A percentile compares a stretch with the other conserved stretches of the same genome.
Evolutionary conservation across 1,284 basidiomycete genomes (phyloP).

Genomic region (Moesziomyces sp.): DNA sequence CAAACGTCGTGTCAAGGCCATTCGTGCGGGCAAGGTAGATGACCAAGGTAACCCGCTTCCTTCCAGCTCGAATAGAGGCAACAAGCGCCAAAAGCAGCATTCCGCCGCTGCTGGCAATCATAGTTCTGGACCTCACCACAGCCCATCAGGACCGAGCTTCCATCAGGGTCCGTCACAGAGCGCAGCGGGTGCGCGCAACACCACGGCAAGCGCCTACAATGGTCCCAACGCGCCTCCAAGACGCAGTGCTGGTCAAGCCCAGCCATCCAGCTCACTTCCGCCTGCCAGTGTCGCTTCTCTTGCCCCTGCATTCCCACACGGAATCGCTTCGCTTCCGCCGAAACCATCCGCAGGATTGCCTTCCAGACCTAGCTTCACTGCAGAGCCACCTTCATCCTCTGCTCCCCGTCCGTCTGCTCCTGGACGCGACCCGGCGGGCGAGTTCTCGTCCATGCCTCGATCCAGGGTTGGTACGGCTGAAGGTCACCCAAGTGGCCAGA

Average conservation of each 20-base stretch:
- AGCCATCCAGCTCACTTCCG: slow-evolving; percentile 10
- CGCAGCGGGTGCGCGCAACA: not conserved
- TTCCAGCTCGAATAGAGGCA: slow-evolving; percentile 5
- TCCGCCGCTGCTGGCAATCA: slow-evolving; percentile 3
- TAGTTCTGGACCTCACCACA: not conserved
- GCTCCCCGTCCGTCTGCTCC: not conserved
- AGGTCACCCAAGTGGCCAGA: not conserved
- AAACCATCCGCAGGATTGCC: slow-evolving; percentile 32
- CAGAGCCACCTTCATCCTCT: slow-evolving; percentile 5
- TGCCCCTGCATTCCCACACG: slow-evolving; percentile 25
- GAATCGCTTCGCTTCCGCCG: slow-evolving; percentile 24
- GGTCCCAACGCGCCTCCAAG: slow-evolving; percentile 5
- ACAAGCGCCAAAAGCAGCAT: slow-evolving; percentile 43
- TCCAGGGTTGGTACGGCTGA: slow-evolving; percentile 23
- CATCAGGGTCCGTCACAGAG: not conserved
- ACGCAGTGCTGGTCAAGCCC: slow-evolving; percentile 9
- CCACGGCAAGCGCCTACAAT: not conserved
- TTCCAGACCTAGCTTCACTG: slow-evolving; percentile 25
- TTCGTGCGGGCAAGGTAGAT: slow-evolving; percentile 26
- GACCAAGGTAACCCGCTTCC: slow-evolving; percentile 36
- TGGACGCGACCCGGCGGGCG: not conserved
- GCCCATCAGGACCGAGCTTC: too few relatives aligned
- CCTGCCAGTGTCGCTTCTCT: slow-evolving; percentile 14
- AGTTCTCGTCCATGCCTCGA: slow-evolving; percentile 6
- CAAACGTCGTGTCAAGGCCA: slow-evolving; percentile 69